Conservation (phyloP, 2,329 filamentous ascomycete genomes). For the Sporothrix protearum region DNA sequence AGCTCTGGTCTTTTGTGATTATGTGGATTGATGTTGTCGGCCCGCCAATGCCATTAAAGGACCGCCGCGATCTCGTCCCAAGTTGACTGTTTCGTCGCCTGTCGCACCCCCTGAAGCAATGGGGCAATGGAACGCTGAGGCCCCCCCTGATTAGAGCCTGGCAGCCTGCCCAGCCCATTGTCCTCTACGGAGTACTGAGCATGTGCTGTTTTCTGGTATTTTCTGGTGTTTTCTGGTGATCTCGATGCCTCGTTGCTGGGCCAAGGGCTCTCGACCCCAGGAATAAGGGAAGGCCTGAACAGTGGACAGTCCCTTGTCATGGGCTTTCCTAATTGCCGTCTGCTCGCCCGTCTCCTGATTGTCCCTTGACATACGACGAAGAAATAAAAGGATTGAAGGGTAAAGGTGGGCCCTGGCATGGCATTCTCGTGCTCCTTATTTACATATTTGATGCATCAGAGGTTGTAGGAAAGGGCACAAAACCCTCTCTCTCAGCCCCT, state of each 20-base stretch:
- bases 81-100: constrained; percentile 21
- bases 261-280: background rate
- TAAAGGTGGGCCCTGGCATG: background rate
- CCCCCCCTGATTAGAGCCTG: too few relatives aligned
- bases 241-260: constrained; percentile 1
- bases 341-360: constrained; percentile 13
- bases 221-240: background rate
- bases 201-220: background rate
- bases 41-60: constrained; percentile 5
- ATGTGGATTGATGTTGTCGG: background rate
- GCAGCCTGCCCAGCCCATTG: constrained; percentile 5
- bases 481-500: background rate
- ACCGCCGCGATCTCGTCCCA: constrained; percentile 21
- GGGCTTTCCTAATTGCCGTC: constrained; percentile 19
- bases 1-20: background rate
- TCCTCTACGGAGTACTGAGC: too few relatives aligned
- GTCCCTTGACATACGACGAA: background rate
- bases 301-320: background rate
- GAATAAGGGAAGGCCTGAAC: background rate
- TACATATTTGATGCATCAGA: background rate
- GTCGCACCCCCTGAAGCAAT: constrained; percentile 12
- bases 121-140: constrained; percentile 5
- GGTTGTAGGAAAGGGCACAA: background rate
- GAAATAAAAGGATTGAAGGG: background rate
- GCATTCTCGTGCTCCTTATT: constrained; percentile 7